phyloP scores from a whole-genome alignment of 2,329 filamentous ascomycete genomes.

The Aaosphaeria pasadenensis region DNA sequence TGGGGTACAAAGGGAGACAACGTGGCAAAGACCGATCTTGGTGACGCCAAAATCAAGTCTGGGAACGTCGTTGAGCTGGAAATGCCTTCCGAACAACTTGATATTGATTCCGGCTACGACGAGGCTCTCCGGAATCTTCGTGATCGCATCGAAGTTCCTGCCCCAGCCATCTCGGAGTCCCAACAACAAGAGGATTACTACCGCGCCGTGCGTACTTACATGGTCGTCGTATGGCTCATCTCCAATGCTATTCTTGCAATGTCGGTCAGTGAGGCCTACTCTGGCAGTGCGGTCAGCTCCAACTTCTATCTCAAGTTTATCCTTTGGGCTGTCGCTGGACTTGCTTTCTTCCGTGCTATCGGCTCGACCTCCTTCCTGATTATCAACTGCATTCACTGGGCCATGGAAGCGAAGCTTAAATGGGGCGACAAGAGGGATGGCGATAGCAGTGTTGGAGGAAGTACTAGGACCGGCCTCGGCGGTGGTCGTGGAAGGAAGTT shows the following conservation, averaged over 20 bases:
- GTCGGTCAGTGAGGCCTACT: constrained; percentile 85
- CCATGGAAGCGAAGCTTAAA: constrained; percentile 82
- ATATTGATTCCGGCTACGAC: constrained; percentile 97
- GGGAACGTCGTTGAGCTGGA: constrained; percentile 83
- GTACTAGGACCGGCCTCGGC: constrained; percentile 23
- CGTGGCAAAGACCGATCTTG: constrained; percentile 86
- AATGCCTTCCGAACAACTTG: constrained; percentile 96
- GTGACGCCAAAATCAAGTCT: constrained; percentile 74
- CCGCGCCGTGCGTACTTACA: constrained; percentile 93
- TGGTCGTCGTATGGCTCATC: constrained; percentile 94
- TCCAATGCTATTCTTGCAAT: constrained; percentile 91
- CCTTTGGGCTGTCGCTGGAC: constrained; percentile 81
- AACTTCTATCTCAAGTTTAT: constrained; percentile 94
- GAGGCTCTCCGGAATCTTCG: constrained; percentile 94
- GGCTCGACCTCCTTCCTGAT: constrained; percentile 79
- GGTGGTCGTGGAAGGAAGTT: constrained; percentile 25
- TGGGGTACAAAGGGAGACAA: constrained; percentile 99
- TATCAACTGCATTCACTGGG: constrained; percentile 77
- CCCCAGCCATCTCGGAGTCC: constrained; percentile 60
- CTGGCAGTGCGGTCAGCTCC: constrained; percentile 64
- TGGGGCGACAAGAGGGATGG: constrained; percentile 36
- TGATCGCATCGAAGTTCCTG: constrained; percentile 80
- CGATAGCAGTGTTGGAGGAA: constrained; percentile 2
- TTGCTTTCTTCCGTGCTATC: constrained; percentile 85
- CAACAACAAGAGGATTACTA: constrained; percentile 99